Conservation (phyloP, 2,329 filamentous ascomycete genomes). For the Parastagonospora nodorum region DNA sequence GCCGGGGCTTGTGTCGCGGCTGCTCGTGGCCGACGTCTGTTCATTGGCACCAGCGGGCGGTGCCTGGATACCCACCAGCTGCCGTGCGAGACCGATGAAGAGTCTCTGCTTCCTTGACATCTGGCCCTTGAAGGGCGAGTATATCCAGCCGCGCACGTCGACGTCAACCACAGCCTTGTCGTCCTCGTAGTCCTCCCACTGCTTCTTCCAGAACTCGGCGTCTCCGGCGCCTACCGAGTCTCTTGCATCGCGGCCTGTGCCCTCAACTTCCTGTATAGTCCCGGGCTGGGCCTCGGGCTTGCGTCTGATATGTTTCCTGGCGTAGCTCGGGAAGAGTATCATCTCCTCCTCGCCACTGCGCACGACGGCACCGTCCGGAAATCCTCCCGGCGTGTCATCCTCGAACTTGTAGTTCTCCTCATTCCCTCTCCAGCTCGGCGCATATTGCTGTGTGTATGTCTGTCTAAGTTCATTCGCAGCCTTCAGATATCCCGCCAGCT, state of each 20-base stretch:
- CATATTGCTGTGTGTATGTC: slow-evolving; percentile 64
- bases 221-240: slow-evolving; percentile 60
- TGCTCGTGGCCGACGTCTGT: slow-evolving; percentile 46
- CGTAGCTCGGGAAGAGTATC: slow-evolving; percentile 94
- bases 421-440: slow-evolving; percentile 53
- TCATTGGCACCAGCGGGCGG: slow-evolving; percentile 56
- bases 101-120: slow-evolving; percentile 87
- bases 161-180: slow-evolving; percentile 89
- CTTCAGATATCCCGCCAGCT: slow-evolving; percentile 74
- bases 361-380: slow-evolving; percentile 82
- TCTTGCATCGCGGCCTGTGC: slow-evolving; percentile 49
- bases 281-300: slow-evolving; percentile 45
- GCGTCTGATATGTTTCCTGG: slow-evolving; percentile 68
- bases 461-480: slow-evolving; percentile 74
- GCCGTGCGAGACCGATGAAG: slow-evolving; percentile 81
- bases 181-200: slow-evolving; percentile 81
- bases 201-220: slow-evolving; percentile 74
- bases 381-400: slow-evolving; percentile 70
- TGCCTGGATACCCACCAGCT: slow-evolving; percentile 83
- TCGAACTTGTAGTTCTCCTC: slow-evolving; percentile 51
- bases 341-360: slow-evolving; percentile 85
- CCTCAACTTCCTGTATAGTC: slow-evolving; percentile 44
- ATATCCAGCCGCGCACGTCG: slow-evolving; percentile 95
- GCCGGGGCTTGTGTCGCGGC: slow-evolving; percentile 52
- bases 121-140: slow-evolving; percentile 80